Evolutionary conservation across 2,329 filamentous ascomycete species (phyloP), one percentile per base, ranked within the genome.

Genomic region (Shiraia sp.): DNA sequence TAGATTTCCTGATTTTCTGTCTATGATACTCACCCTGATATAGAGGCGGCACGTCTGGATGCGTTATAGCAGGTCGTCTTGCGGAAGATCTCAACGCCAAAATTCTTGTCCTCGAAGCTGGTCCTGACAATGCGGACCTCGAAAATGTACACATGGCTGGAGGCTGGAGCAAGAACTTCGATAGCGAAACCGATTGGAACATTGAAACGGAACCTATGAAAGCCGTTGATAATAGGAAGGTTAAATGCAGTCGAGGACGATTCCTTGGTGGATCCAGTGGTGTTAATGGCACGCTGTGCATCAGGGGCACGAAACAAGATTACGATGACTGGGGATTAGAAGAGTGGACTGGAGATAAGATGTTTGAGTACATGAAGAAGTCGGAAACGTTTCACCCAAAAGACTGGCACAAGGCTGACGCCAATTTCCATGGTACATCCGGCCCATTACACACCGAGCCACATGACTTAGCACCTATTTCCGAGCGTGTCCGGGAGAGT

Each of bases 361-460:
- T 82, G 49, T 82, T 79, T 45, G 66, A 62, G 10, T 80, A 77
- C 38, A 83, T 82, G 74, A 72, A 65, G 35, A 82, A 80, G 62
- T 74, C 78, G 28, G 81, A 84, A 49, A 79, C 75, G 2, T 84
- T 83, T 52, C 76, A 82, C 40, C 56, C 65, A 14, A 83, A 83
- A 55, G 65, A 75, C 19, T 82, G 79, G 79, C 81, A 82, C 60
- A 59, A 79, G 24, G 74, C 74, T 2, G 69, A 75, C 29, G 57
- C 68, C 7, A 66, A 66, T 2, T 69, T 69, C 6, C 81, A 84
- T 47, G 63, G 62, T 1, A 57, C 47, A 1, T 61, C 70, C 8
- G 81, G 81, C 0, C 76, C 75, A 14, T 66, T 84, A 1, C 73
- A 81, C 36, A 78, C 72, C 6, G 79, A 80, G 48, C 80, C 80